Evolutionary conservation across 2,329 filamentous ascomycete species (phyloP).

Genomic region (Beauveria medogensis): DNA sequence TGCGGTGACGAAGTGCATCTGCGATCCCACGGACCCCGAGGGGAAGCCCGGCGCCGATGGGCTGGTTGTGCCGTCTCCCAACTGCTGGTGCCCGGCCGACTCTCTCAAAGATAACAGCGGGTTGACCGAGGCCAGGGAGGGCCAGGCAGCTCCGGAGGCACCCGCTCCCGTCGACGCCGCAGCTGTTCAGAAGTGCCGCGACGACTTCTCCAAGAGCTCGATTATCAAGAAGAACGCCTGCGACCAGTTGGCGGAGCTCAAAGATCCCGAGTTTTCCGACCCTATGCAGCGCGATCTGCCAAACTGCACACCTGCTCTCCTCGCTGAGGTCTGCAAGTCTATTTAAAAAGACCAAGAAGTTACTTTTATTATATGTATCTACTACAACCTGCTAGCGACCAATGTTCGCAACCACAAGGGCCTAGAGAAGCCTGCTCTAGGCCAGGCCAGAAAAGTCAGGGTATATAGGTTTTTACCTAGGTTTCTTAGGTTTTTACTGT

Average conservation of each 20-base stretch:
- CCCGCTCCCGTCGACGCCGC: neutral
- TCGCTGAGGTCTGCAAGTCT: neutral
- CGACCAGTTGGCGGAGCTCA: neutral
- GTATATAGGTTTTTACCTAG: neutral
- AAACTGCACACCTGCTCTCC: neutral
- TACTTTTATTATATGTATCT: neutral
- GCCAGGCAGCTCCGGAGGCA: too few relatives aligned
- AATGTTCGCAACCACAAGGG: neutral
- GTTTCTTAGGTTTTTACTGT: neutral
- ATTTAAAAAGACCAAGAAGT: neutral
- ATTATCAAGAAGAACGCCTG: neutral
- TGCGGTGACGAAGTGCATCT: neutral
- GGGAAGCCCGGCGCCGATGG: neutral
- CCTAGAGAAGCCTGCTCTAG: neutral
- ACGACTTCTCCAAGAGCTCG: neutral
- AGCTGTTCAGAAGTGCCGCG: neutral
- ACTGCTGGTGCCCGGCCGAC: neutral
- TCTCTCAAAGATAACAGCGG: neutral
- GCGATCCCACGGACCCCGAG: neutral
- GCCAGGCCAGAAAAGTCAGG: neutral
- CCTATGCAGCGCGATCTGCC: neutral
- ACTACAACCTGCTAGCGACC: neutral
- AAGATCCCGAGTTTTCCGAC: neutral
- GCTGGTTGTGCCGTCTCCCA: neutral
- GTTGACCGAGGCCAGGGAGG: neutral